A percentile compares a stretch with the other conserved stretches of the same genome.
These are phyloP conservation scores for Solanum tacnaense DNA, from an alignment of 257 asterid species.

Conservation along the genomic window DNA sequence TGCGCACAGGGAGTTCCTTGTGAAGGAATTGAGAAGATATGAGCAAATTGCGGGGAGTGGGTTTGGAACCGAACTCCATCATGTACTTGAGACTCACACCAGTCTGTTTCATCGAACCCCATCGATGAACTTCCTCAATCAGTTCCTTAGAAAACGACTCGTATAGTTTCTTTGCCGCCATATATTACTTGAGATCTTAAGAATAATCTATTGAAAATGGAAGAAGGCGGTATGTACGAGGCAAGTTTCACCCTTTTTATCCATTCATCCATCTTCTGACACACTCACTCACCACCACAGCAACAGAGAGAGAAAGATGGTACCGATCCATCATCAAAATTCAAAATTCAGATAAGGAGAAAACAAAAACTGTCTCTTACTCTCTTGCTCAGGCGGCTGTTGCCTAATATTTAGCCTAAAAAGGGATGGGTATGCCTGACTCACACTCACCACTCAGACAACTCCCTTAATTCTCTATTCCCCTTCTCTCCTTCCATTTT, in stretches of 20 bases:
- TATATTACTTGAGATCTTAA: not conserved
- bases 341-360: not conserved
- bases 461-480: not conserved
- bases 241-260: not conserved
- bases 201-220: not conserved
- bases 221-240: not conserved
- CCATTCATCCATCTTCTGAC: not conserved
- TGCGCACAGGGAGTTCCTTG: conserved; percentile 78
- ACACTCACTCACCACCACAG: not conserved
- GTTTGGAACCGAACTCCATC: conserved; percentile 83
- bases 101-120: conserved; percentile 74
- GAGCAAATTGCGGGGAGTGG: conserved; percentile 56
- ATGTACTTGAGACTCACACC: conserved; percentile 87
- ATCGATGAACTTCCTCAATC: conserved; percentile 53
- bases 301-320: not conserved
- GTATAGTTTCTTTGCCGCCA: conserved; percentile 70
- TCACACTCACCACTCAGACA: not conserved
- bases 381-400: not conserved
- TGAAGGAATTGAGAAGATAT: conserved; percentile 78
- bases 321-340: not conserved
- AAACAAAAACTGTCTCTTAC: not conserved
- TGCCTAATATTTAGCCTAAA: not conserved
- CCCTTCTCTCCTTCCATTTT: not conserved
- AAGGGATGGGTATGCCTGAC: not conserved
- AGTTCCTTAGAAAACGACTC: conserved; percentile 41